Evolutionary conservation across 192 early-diverging fungal species (phyloP).

Genomic region (Backusella psychrophila): DNA sequence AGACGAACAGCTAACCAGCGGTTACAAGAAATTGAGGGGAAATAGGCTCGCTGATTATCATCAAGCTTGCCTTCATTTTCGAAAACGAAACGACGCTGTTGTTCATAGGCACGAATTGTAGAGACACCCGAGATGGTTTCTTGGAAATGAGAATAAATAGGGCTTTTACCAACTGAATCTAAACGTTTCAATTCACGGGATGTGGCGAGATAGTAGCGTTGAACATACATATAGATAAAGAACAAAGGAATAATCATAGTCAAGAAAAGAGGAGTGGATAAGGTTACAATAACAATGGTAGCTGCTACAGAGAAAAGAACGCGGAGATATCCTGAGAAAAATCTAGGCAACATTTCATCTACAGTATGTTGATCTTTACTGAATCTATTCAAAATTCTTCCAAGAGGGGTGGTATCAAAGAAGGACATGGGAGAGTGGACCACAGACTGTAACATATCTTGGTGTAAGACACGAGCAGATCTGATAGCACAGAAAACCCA

Average conservation of each 20-base stretch:
- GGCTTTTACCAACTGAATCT: slow-evolving; percentile 77
- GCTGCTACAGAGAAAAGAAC: slow-evolving; percentile 43
- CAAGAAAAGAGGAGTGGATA: slow-evolving; percentile 46
- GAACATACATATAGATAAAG: slow-evolving; percentile 47
- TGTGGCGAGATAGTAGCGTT: slow-evolving; percentile 64
- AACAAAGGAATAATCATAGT: slow-evolving; percentile 47
- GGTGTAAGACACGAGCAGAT: slow-evolving; percentile 73
- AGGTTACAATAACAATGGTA: slow-evolving; percentile 44
- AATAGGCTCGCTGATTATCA: slow-evolving; percentile 77
- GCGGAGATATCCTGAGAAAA: slow-evolving; percentile 50
- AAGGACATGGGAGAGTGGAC: slow-evolving; percentile 70
- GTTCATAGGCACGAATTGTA: slow-evolving; percentile 74
- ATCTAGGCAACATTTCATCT: slow-evolving; percentile 68
- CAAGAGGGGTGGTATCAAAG: slow-evolving; percentile 79
- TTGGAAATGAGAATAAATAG: slow-evolving; percentile 75
- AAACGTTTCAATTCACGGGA: slow-evolving; percentile 82
- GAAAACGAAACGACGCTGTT: slow-evolving; percentile 61
- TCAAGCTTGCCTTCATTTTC: slow-evolving; percentile 77
- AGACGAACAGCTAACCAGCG: slow-evolving; percentile 74
- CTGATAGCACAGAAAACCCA: slow-evolving; percentile 82
- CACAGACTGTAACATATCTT: slow-evolving; percentile 74
- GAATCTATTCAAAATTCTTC: slow-evolving; percentile 90
- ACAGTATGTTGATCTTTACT: slow-evolving; percentile 83
- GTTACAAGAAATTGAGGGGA: slow-evolving; percentile 66
- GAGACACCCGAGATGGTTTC: slow-evolving; percentile 62